Evolutionary conservation across 129 eudicot species (phyloP), one percentile per base, ranked within the genome.

Genomic region (Solidago caesia): DNA sequence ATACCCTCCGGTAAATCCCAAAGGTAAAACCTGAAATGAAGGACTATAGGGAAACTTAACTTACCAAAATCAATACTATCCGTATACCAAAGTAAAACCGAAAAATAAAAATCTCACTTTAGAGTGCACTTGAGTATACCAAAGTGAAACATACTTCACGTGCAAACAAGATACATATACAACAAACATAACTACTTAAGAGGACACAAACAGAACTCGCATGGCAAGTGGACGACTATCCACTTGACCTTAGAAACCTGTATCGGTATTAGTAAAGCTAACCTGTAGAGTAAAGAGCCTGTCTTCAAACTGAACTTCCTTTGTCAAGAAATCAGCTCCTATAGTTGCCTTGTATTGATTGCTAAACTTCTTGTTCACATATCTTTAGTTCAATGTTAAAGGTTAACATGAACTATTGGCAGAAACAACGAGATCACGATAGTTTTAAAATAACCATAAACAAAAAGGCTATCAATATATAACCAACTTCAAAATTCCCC

Each of bases 271-370:
- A 39, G 15, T 47, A 46, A 58, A 11, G 65, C 73, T 46, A 43
- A 87, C 97, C 91, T 91, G 97, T 49, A 91, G 77, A 66, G 97
- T 91, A 77, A 89, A 89, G 41, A 91, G 97, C 74, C 91, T 78
- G 57, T 91, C 97, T 60, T 91, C 96, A 84, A 91, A 86, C 68
- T 91, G 92, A 65, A 91, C 88, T 80, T 91, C 96, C 83, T 91
- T 91, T 5, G 97, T 91, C 84, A 91, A 74, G 81, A 91, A 91
- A 91, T 91, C 97, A 75, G 97, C 97, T 44, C 97, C 97, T 57
- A 88, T 88, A 8, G 97, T 88, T 0, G 97, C 97, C 84, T 91
- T 88, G 87, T 91, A 91, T 16, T 91, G 97, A 79, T 83, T 86
- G 80, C 96, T 91, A 69, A 91, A 91, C 89, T 91, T 91, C 89